Evolutionary conservation across 2,329 filamentous ascomycete genomes (phyloP).

Genomic region (Microdochium nivale): DNA sequence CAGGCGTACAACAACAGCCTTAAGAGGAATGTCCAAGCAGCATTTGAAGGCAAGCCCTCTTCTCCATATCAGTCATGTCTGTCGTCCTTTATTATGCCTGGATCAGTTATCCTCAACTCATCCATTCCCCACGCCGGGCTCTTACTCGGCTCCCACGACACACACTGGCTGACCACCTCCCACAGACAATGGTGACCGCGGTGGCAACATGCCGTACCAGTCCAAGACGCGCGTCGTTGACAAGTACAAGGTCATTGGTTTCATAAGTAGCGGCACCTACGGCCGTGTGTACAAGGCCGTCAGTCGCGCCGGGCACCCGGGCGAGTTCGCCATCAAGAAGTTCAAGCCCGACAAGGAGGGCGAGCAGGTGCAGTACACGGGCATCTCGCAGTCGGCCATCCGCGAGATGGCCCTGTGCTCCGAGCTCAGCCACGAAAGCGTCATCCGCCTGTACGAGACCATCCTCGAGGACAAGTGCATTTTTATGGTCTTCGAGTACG

Average conservation of each 20-base stretch:
- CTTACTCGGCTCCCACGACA: too few species aligned
- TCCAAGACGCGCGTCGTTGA: slow-evolving; percentile 85
- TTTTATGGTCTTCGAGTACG: slow-evolving; percentile 99
- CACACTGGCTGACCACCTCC: neutral
- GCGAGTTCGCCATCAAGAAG: slow-evolving; percentile 98
- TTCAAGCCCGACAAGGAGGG: slow-evolving; percentile 99
- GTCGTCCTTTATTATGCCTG: slow-evolving; percentile 8
- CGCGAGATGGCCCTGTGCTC: slow-evolving; percentile 97
- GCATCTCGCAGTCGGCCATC: slow-evolving; percentile 93
- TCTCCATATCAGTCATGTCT: slow-evolving; percentile 7
- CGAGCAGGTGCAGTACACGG: slow-evolving; percentile 88
- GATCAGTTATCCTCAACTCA: slow-evolving; percentile 1
- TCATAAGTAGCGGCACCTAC: slow-evolving; percentile 97
- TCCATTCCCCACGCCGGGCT: slow-evolving; percentile 2
- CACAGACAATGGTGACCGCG: slow-evolving; percentile 29
- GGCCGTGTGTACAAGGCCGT: slow-evolving; percentile 95
- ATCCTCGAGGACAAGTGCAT: slow-evolving; percentile 98
- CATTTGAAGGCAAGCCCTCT: slow-evolving; percentile 47
- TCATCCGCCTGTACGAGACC: slow-evolving; percentile 87
- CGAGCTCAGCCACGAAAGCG: slow-evolving; percentile 79
- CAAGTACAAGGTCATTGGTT: slow-evolving; percentile 92
- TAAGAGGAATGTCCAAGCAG: slow-evolving; percentile 51
- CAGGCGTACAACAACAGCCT: neutral
- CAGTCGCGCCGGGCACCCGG: slow-evolving; percentile 61
- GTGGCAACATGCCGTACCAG: slow-evolving; percentile 45